Evolutionary conservation across 306 rosid species (phyloP).

Genomic region (Benincasa hispida): DNA sequence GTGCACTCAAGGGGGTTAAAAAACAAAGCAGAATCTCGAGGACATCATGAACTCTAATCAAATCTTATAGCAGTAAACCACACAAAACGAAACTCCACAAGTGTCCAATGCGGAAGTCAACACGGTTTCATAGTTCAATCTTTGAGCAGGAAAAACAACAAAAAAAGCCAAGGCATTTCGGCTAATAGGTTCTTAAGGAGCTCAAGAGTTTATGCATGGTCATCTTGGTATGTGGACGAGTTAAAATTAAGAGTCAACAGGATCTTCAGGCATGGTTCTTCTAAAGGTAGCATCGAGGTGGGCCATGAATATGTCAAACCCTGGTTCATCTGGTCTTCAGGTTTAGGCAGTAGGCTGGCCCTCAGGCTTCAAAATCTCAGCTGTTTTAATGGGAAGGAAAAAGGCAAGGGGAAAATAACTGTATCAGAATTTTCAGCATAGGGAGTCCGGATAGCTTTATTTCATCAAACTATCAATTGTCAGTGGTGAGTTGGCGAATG

Average conservation of each 20-base stretch:
- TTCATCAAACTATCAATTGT: conserved; percentile 9
- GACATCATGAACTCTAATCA: neutral
- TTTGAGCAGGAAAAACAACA: conserved; percentile 28
- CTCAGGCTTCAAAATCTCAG: conserved; percentile 97
- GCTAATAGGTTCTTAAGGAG: conserved; percentile 69
- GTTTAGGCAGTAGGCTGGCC: conserved; percentile 86
- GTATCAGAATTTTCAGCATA: conserved; percentile 66
- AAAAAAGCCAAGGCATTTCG: conserved; percentile 39
- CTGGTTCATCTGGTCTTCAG: conserved; percentile 98
- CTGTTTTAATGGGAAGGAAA: conserved; percentile 95
- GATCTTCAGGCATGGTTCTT: conserved; percentile 61
- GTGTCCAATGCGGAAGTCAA: conserved; percentile 21
- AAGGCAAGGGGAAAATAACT: conserved; percentile 85
- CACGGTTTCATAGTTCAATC: conserved; percentile 36
- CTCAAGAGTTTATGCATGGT: conserved; percentile 52
- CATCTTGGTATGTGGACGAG: conserved; percentile 66
- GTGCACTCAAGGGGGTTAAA: neutral
- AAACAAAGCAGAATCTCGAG: neutral
- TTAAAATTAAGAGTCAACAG: conserved; percentile 36
- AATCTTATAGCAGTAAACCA: conserved; percentile 1
- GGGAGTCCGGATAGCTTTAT: conserved; percentile 65
- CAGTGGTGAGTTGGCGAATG: neutral
- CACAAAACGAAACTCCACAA: conserved; percentile 1
- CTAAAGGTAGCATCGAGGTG: conserved; percentile 77
- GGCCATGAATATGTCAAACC: conserved; percentile 87